Base-by-base conservation (phyloP, 1,284 basidiomycete genomes). In the Boletus mariae region DNA sequence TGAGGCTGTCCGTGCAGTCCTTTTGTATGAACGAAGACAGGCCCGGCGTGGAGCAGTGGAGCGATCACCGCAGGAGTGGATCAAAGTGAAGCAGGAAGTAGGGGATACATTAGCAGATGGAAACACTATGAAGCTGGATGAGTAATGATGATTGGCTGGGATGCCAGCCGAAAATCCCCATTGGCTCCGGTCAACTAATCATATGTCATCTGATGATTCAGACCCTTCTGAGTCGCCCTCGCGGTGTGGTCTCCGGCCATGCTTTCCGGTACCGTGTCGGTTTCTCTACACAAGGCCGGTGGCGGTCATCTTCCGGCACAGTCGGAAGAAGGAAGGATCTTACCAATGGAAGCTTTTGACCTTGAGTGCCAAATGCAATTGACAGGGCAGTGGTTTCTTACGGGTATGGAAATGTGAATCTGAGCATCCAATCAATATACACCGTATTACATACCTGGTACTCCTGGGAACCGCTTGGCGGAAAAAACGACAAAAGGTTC, bases 401-500 rank as follows among this genome's bases (percentile, higher is more conserved):
- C 55, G 48, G 47, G 52, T 54, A 58, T 57, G 53, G 54, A 45
- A 42, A 52, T 53, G 54, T 53, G 54, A 55, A 53, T 44, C 49
- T 35, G 23, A 23, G 53, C 20, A 31, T 50, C 26, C 20, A 20
- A 20, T 20, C n/a, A 50, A 61, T 49, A 57, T 51, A 52, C 31
- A n/a, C 55, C 54, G 49, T 20, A 31, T 54, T 59, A 73, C 80
- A 63, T 70, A 91, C 90, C 87, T 74, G 91, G 89, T 32, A 95
- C 92, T 43, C 93, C 93, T 35, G 94, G 93, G 74, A 95, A 96
- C 34, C 90, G 82, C 73, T 96, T 96, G 32, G 92, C 92, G 4
- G 92, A 93, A 71, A 80, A 95, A 1, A 96, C 94, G n/a, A 84
- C 82, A 66, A 97, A 96, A 17, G 84, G 77, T n/a, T 92, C 84